These are phyloP conservation scores for Perkinsus marinus DNA, from an alignment of 169 alveolate genomes.

Conservation along the genomic window DNA sequence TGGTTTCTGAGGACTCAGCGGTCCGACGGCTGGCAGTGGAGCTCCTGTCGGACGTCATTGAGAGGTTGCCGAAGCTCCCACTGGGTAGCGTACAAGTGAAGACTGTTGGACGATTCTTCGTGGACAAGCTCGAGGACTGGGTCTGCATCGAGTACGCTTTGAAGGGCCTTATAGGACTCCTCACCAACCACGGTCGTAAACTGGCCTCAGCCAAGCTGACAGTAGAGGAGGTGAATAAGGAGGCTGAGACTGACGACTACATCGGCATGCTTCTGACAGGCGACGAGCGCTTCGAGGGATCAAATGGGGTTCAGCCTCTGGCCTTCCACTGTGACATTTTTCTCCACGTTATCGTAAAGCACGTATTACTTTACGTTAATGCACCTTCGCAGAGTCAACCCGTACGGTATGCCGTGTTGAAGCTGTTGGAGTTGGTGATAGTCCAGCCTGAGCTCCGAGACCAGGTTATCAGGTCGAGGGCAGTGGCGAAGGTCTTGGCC, in stretches of 20 bases:
- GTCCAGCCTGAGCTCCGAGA: not conserved
- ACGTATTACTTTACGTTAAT: not conserved
- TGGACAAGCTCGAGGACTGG: not conserved
- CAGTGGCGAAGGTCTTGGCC: not conserved
- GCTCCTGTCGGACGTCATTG: not conserved
- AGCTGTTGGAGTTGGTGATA: not conserved
- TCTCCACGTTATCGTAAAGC: not conserved
- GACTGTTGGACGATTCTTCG: not conserved
- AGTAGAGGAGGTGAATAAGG: not conserved
- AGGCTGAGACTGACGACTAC: not conserved
- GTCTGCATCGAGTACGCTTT: not conserved
- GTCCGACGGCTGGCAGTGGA: not conserved
- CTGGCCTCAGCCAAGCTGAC: not conserved
- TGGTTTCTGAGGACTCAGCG: not conserved
- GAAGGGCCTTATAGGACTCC: not conserved
- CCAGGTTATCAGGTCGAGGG: not conserved
- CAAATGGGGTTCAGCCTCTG: not conserved
- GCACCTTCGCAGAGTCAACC: not conserved
- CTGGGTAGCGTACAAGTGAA: not conserved
- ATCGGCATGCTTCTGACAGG: not conserved
- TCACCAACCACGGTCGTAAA: not conserved
- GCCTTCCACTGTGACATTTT: not conserved
- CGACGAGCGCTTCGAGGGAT: not conserved
- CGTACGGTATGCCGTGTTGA: not conserved
- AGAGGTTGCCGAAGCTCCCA: not conserved